phyloP scores from a whole-genome alignment of 176 grass and related monocot species.

The Echinochloa phyllopogon region DNA sequence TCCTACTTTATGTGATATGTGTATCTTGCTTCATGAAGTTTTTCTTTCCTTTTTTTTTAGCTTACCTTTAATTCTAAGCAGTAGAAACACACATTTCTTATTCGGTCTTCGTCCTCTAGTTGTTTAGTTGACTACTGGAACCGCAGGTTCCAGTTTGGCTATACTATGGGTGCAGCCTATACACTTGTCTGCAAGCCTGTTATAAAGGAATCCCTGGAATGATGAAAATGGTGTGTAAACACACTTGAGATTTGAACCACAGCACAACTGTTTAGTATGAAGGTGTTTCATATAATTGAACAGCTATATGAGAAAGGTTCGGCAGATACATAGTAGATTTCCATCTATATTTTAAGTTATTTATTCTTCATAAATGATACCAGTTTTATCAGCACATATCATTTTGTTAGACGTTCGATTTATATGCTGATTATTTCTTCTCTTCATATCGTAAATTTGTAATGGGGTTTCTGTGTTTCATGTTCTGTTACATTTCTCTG shows the following conservation, averaged over 20 bases:
- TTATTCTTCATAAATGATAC: background rate
- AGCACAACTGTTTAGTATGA: background rate
- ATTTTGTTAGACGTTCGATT: background rate
- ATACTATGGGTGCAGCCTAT: constrained; percentile 1
- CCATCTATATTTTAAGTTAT: background rate
- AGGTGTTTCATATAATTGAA: background rate
- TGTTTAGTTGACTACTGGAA: constrained; percentile 4
- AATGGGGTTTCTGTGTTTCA: background rate
- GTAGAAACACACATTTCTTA: background rate
- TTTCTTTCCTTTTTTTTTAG: background rate
- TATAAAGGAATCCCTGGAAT: background rate
- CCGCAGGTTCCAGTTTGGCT: background rate
- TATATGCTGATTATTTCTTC: background rate
- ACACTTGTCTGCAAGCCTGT: background rate
- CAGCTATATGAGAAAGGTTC: background rate
- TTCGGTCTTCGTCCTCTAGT: background rate
- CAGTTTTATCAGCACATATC: background rate
- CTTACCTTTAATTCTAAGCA: background rate
- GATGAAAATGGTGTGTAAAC: background rate
- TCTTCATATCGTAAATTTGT: background rate
- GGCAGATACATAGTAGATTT: background rate
- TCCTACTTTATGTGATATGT: background rate
- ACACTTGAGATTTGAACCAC: constrained; percentile 11
- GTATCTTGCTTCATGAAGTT: background rate
- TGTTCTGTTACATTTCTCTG: background rate